Evolutionary conservation across 345 rosid genomes (phyloP).

Genomic region (Rhodamnia rubescens): DNA sequence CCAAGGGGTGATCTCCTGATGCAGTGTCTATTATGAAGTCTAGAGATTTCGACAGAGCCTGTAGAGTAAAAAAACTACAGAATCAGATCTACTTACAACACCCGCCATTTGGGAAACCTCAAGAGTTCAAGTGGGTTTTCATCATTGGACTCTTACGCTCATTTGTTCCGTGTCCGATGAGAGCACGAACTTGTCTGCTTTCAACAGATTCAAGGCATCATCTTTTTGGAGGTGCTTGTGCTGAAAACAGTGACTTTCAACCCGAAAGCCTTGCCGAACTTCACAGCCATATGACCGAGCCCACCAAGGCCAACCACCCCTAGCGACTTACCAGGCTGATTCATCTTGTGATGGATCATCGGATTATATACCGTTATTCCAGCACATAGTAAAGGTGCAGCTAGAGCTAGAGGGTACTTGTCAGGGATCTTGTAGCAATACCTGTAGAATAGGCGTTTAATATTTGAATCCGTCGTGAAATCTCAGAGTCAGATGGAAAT

Average conservation of each 20-base stretch:
- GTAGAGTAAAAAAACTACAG: neutral
- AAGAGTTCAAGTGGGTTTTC: neutral
- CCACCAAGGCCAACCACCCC: conserved; percentile 40
- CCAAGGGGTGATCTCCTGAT: conserved; percentile 72
- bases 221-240: conserved; percentile 24
- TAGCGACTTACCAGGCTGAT: conserved; percentile 26
- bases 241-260: conserved; percentile 29
- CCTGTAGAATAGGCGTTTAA: conserved; percentile 3
- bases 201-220: conserved; percentile 26
- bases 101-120: neutral
- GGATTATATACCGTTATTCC: conserved; percentile 33
- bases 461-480: neutral
- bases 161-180: conserved; percentile 38
- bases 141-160: conserved; percentile 28
- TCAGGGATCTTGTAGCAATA: conserved; percentile 34
- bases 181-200: conserved; percentile 22
- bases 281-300: conserved; percentile 39
- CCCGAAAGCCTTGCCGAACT: conserved; percentile 38
- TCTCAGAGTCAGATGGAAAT: neutral
- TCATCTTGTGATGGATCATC: conserved; percentile 27
- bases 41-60: conserved; percentile 49
- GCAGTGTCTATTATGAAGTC: conserved; percentile 76
- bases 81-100: neutral
- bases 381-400: conserved; percentile 33
- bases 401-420: conserved; percentile 17